A percentile compares a stretch with the other conserved stretches of the same genome.
Conservation (phyloP, 805 yeast genomes). For the Dipodascopsis uninucleata region DNA sequence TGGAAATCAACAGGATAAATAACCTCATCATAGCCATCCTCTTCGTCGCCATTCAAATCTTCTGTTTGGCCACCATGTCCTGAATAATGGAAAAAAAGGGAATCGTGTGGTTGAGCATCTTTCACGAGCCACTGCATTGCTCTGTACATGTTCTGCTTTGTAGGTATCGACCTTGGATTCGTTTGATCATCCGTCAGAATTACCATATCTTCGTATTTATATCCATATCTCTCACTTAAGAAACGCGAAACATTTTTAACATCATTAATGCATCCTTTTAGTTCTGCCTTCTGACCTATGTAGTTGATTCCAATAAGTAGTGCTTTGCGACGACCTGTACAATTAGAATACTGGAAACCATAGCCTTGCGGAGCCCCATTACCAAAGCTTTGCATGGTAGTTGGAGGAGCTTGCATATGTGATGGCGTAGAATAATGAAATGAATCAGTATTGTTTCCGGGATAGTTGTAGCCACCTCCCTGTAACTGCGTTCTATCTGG, state of each 20-base stretch:
- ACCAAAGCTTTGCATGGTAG: constrained; percentile 36
- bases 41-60: constrained; percentile 72
- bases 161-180: constrained; percentile 50
- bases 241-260: constrained; percentile 45
- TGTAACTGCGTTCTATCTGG: too few relatives aligned
- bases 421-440: constrained; percentile 10
- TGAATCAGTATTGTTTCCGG: too few relatives aligned
- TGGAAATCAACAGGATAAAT: constrained; percentile 74
- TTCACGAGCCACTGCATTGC: constrained; percentile 81
- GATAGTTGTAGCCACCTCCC: too few relatives aligned
- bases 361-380: constrained; percentile 32
- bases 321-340: constrained; percentile 72
- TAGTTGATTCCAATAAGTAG: constrained; percentile 76
- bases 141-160: constrained; percentile 62
- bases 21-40: constrained; percentile 66
- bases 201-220: constrained; percentile 30
- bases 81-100: constrained; percentile 76
- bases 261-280: constrained; percentile 81
- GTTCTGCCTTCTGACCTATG: constrained; percentile 55
- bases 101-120: constrained; percentile 71
- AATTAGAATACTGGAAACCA: constrained; percentile 59
- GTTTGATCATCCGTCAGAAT: constrained; percentile 43
- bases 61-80: constrained; percentile 80
- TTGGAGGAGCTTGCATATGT: constrained; percentile 29
- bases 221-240: constrained; percentile 30